A percentile compares a stretch with the other conserved stretches of the same genome.
These are phyloP conservation scores for Pestalotiopsis sp. DNA, from an alignment of 2,329 filamentous ascomycete species.

Conservation along the genomic window DNA sequence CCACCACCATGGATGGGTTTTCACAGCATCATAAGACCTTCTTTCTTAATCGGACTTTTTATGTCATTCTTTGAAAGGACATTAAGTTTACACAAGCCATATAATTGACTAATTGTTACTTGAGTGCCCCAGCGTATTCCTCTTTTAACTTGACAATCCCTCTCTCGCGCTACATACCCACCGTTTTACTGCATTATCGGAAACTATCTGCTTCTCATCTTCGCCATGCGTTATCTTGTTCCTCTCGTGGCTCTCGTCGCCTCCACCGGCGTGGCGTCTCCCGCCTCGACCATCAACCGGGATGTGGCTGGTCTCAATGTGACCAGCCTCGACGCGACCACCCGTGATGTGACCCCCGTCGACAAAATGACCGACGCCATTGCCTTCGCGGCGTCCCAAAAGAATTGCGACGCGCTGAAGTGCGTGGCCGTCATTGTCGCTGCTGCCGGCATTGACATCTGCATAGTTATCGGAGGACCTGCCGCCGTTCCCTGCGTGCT, in stretches of 20 bases:
- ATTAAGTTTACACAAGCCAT: too few relatives aligned
- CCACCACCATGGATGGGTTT: too few relatives aligned
- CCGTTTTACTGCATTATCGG: not conserved
- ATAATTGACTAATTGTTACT: too few relatives aligned
- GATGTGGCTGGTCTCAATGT: not conserved
- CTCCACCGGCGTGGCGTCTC: slow-evolving; percentile 1
- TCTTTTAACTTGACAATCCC: too few relatives aligned
- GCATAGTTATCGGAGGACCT: not conserved
- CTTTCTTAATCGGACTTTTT: too few relatives aligned
- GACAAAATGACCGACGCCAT: not conserved
- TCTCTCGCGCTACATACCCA: not conserved
- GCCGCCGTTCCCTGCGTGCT: not conserved
- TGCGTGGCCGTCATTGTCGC: not conserved
- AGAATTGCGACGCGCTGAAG: not conserved
- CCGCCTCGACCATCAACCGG: not conserved
- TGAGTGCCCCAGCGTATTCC: too few relatives aligned
- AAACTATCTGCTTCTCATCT: not conserved
- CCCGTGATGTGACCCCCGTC: not conserved
- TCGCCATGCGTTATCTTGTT: not conserved
- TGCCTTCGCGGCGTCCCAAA: not conserved
- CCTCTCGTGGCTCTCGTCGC: not conserved
- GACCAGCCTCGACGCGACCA: not conserved
- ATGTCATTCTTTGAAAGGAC: too few relatives aligned
- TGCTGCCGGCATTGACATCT: not conserved
- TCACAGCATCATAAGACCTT: too few relatives aligned